These are phyloP conservation scores for Mucor plumbeus DNA, from an alignment of 371 early-diverging fungal genomes.

Conservation along the genomic window DNA sequence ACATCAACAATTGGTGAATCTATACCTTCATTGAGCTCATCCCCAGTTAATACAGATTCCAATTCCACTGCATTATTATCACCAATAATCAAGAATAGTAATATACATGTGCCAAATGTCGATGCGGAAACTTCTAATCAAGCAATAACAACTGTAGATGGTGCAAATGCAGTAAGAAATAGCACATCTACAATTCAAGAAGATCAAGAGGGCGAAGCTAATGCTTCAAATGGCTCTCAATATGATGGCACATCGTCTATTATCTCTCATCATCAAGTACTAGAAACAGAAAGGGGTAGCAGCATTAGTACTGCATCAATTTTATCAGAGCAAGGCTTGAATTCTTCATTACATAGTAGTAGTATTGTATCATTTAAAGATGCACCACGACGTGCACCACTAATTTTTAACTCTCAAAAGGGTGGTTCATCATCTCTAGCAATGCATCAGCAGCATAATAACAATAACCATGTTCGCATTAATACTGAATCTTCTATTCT, in stretches of 20 bases:
- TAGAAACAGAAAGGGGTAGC: slow-evolving; percentile 8
- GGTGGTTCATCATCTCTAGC: not conserved
- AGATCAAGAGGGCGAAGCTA: slow-evolving; percentile 9
- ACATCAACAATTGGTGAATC: slow-evolving; percentile 19
- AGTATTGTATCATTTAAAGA: slow-evolving; percentile 23
- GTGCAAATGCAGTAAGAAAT: not conserved
- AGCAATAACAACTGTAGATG: not conserved
- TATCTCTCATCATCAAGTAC: not conserved
- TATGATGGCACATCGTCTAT: not conserved
- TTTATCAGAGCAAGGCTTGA: slow-evolving; percentile 1
- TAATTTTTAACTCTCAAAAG: slow-evolving; percentile 1
- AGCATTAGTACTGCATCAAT: slow-evolving; percentile 12
- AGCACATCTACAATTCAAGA: slow-evolving; percentile 3
- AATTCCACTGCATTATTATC: not conserved
- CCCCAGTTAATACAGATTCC: not conserved
- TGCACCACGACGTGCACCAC: slow-evolving; percentile 9
- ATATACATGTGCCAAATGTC: too few relatives aligned
- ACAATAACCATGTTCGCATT: not conserved
- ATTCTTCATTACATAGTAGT: not conserved
- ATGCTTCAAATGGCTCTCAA: slow-evolving; percentile 3
- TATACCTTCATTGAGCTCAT: slow-evolving; percentile 12
- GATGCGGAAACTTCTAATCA: not conserved
- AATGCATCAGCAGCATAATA: not conserved
- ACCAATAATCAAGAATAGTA: too few relatives aligned
- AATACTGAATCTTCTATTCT: slow-evolving; percentile 5